phyloP scores from a whole-genome alignment of 768 basidiomycete species.

The Pulveroboletus ravenelii region DNA sequence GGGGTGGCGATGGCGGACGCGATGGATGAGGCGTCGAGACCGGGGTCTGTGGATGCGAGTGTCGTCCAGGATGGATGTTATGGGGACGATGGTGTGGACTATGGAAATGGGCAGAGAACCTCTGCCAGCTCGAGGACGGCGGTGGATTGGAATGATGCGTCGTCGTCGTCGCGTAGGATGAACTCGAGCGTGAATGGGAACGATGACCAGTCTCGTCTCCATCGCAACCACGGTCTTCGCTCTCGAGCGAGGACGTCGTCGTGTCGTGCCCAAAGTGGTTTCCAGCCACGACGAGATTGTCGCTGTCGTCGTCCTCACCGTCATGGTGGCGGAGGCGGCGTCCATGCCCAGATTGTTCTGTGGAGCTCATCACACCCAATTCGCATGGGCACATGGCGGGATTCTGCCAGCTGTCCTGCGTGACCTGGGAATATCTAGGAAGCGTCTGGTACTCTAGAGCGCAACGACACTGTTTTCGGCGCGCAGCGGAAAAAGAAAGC shows the following conservation, averaged over 20 bases:
- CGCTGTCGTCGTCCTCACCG: constrained; percentile 7
- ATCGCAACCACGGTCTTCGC: neutral
- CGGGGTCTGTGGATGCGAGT: neutral
- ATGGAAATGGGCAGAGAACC: neutral
- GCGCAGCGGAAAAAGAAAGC: too few species aligned
- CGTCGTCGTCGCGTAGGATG: neutral
- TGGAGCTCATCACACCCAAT: neutral
- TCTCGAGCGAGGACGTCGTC: constrained; percentile 30
- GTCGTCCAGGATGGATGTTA: neutral
- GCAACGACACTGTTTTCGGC: constrained; percentile 63
- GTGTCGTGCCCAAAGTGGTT: constrained; percentile 25
- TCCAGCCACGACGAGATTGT: too few species aligned
- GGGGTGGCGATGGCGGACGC: constrained; percentile 19
- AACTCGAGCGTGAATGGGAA: neutral
- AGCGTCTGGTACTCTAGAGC: constrained; percentile 75
- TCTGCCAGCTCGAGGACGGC: neutral
- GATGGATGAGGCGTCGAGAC: constrained; percentile 7
- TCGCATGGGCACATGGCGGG: constrained; percentile 44
- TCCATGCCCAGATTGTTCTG: neutral
- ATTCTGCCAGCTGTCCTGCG: constrained; percentile 8
- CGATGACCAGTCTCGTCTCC: too few species aligned
- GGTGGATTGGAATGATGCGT: neutral
- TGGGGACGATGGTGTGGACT: neutral
- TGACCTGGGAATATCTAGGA: constrained; percentile 60
- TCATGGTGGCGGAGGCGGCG: neutral